Base-by-base conservation (phyloP, 2,329 filamentous ascomycete species). In the Sporothrix pseudoabietina region DNA sequence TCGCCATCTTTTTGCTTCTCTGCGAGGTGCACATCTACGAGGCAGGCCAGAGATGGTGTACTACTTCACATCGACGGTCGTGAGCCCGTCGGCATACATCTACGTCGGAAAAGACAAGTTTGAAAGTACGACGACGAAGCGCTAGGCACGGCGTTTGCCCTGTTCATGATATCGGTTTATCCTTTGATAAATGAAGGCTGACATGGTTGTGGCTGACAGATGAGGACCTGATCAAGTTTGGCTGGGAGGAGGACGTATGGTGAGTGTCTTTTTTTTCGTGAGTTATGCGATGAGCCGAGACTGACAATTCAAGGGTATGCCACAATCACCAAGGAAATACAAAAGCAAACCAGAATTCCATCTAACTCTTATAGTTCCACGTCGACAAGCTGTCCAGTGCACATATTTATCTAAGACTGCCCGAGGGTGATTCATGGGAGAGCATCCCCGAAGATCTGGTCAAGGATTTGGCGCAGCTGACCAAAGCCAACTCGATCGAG, bases 101-200 rank as follows among this genome's bases (percentile, higher is more conserved):
- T 99, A 99, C 81, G 94, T 98, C 74, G 96, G 96, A 82, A 99
- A 98, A 83, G 96, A 99, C 86, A 99, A 99, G 84, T 94, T 96
- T 78, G 96, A 99, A 86, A 99, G 96, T 98, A 86, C 44, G 66
- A n/a, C 30, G n/a, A 4, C 7, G 6, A 44, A 7, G 26, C 30
- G 47, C 39, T 47, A 47, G 44, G 22, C 22, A 14, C 30, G 7
- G 7, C 22, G 9, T n/a, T 30, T 2, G 39, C 1, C 14, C 39
- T 3, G 9, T 14, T n/a, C 22, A 59, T 14, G 49, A 10, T 1
- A 6, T 1, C 26, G 30, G 4, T 39, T 10, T 9, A 44, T 57
- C 32, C 14, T 22, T 35, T 5, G 3, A 12, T 22, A 4, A n/a
- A 39, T n/a, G 7, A 35, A 69, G 30, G 19, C 66, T 69, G 49